Conservation (phyloP, 768 basidiomycete species). For the Chiua virens region DNA sequence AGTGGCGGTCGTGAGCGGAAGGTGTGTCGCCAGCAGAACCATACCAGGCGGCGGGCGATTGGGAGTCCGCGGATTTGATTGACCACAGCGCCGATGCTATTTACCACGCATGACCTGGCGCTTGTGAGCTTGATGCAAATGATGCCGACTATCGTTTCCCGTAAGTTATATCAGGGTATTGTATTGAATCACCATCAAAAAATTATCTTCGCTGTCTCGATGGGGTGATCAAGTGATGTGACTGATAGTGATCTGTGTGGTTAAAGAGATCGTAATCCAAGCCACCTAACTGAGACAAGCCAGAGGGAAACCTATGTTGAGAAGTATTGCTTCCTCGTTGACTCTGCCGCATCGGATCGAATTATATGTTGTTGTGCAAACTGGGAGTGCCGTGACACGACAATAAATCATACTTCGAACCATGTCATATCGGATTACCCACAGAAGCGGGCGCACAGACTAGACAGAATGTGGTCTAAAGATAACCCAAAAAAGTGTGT, state of each 20-base stretch:
- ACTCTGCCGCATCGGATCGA: not conserved
- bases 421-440: constrained; percentile 14
- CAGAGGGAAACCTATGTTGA: not conserved
- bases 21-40: not conserved
- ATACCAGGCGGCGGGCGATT: constrained; percentile 12
- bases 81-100: not conserved
- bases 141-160: constrained; percentile 2
- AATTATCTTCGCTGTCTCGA: not conserved
- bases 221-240: constrained; percentile 6
- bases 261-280: not conserved
- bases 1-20: not conserved
- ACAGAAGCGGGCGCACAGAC: constrained; percentile 10
- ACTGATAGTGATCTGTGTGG: constrained; percentile 9
- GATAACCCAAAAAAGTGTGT: not conserved
- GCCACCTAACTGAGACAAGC: not conserved
- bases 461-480: constrained; percentile 3
- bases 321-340: not conserved
- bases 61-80: constrained; percentile 20
- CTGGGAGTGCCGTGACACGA: not conserved
- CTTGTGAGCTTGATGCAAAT: not conserved
- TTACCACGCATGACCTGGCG: constrained; percentile 1
- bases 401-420: constrained; percentile 8
- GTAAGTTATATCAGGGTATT: constrained; percentile 1
- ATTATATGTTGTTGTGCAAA: not conserved
- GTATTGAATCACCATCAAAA: not conserved